These are phyloP conservation scores for Claviceps spartinae DNA, from an alignment of 2,329 filamentous ascomycete species.

Conservation along the genomic window DNA sequence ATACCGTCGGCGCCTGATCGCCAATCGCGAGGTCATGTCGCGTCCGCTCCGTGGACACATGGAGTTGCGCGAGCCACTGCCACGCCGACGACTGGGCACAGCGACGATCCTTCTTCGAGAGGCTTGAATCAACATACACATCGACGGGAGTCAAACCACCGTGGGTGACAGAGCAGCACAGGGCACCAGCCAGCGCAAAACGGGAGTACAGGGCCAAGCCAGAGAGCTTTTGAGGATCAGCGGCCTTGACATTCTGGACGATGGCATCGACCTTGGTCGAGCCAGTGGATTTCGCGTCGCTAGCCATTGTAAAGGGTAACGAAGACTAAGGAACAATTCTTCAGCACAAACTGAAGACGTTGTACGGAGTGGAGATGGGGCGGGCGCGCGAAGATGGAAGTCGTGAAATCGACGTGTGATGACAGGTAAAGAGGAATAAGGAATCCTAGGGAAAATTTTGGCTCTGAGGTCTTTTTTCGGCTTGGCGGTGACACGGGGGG, in stretches of 20 bases:
- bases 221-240: constrained; percentile 28
- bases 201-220: constrained; percentile 71
- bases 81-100: neutral
- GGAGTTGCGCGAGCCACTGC: neutral
- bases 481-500: neutral
- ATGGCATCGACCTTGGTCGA: constrained; percentile 32
- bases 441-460: constrained; percentile 2
- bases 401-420: constrained; percentile 2
- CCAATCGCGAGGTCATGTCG: neutral
- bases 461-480: constrained; percentile 1
- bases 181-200: constrained; percentile 92
- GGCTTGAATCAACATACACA: constrained; percentile 67
- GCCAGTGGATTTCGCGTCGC: constrained; percentile 21
- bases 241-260: constrained; percentile 27
- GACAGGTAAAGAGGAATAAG: neutral
- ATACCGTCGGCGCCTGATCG: neutral
- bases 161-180: constrained; percentile 98
- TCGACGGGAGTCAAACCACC: constrained; percentile 94
- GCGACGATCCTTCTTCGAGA: neutral
- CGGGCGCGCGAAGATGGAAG: neutral
- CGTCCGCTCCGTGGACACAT: neutral
- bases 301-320: constrained; percentile 29
- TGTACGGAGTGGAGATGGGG: constrained; percentile 6
- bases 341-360: constrained; percentile 3
- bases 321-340: constrained; percentile 1